phyloP scores from a whole-genome alignment of 148 eudicot species.

The Chenopodium suecicum region DNA sequence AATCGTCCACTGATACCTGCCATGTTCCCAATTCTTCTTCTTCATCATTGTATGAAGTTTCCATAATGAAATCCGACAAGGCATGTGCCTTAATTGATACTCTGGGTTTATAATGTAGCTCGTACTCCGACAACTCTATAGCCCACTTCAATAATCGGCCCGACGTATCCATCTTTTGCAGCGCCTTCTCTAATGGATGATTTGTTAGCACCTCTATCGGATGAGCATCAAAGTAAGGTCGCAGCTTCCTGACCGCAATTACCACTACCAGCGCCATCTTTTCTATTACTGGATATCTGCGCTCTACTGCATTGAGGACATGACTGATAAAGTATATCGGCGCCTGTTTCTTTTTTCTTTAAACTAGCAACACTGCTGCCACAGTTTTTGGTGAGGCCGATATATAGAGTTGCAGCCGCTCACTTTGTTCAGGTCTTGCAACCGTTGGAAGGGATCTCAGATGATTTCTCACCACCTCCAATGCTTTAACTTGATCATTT shows the following conservation, averaged over 20 bases:
- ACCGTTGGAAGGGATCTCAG: neutral
- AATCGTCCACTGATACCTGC: too few species aligned
- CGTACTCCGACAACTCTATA: too few species aligned
- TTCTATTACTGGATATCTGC: neutral
- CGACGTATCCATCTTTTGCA: neutral
- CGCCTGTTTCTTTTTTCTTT: neutral
- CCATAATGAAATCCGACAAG: too few species aligned
- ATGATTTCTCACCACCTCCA: neutral
- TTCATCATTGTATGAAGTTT: too few species aligned
- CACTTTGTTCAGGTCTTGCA: neutral
- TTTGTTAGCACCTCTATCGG: neutral
- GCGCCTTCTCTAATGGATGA: neutral
- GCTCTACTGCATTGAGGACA: neutral
- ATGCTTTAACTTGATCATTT: neutral
- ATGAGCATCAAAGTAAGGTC: neutral
- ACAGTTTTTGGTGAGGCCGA: neutral
- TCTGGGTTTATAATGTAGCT: too few species aligned
- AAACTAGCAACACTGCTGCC: neutral
- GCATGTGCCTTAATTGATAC: too few species aligned
- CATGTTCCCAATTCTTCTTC: too few species aligned
- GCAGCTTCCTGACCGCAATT: neutral
- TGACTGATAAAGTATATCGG: conserved; percentile 7
- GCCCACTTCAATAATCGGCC: neutral
- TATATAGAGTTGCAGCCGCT: neutral
- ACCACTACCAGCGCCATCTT: neutral